These are phyloP conservation scores for Tanacetum coccineum DNA, from an alignment of 129 eudicot genomes.

Conservation along the genomic window DNA sequence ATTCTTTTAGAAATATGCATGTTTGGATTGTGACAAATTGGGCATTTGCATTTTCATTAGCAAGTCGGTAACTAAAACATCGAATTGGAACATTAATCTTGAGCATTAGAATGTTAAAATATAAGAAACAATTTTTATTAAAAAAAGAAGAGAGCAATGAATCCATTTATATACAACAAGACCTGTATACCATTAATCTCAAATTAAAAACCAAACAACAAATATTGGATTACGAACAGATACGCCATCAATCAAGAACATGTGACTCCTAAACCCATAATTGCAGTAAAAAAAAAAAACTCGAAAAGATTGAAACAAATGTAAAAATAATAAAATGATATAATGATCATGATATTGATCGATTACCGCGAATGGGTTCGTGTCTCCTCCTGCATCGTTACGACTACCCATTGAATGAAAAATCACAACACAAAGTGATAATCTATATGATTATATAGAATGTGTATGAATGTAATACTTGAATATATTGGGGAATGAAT, in stretches of 20 bases:
- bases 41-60: background rate
- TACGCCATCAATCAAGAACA: constrained; percentile 10
- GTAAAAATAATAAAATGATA: constrained; percentile 1
- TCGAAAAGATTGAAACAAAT: background rate
- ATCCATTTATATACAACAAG: too few species aligned
- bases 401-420: constrained; percentile 23
- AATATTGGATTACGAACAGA: background rate
- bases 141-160: too few species aligned
- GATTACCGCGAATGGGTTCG: constrained; percentile 30
- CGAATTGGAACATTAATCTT: too few species aligned
- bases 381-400: constrained; percentile 18
- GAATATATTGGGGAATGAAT: constrained; percentile 20
- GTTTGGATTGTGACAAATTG: background rate
- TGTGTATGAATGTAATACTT: constrained; percentile 11
- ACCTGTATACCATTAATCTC: too few species aligned
- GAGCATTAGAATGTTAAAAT: background rate
- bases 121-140: too few species aligned
- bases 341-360: background rate
- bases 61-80: too few species aligned
- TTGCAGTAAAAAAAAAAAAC: background rate
- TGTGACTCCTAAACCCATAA: constrained; percentile 20
- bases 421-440: background rate
- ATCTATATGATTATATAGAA: constrained; percentile 9
- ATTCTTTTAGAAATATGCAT: too few species aligned
- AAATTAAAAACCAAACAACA: background rate